These are phyloP conservation scores for Suhomyces xylopsoci DNA, from an alignment of 805 yeast genomes.

Conservation along the genomic window DNA sequence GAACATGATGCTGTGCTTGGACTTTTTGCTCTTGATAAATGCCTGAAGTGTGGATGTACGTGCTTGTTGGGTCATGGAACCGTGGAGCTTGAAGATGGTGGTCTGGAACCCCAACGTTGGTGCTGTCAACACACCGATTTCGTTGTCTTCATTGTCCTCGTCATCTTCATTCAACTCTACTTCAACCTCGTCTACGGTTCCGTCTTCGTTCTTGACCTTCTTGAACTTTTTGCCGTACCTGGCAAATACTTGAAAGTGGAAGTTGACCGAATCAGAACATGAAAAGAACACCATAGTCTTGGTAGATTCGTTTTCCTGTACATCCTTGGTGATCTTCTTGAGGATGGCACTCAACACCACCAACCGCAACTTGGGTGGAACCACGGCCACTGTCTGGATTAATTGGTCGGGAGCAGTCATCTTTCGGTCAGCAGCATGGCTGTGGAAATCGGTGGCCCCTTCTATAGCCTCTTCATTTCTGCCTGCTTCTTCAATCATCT, in stretches of 20 bases:
- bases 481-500: slow-evolving; percentile 50
- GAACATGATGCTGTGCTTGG: slow-evolving; percentile 63
- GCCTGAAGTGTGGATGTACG: slow-evolving; percentile 74
- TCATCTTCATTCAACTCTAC: slow-evolving; percentile 13
- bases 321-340: slow-evolving; percentile 35
- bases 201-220: slow-evolving; percentile 29
- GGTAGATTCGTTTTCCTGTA: slow-evolving; percentile 19
- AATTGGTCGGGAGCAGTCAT: slow-evolving; percentile 85
- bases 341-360: slow-evolving; percentile 74
- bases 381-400: slow-evolving; percentile 72
- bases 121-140: slow-evolving; percentile 47
- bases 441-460: slow-evolving; percentile 2
- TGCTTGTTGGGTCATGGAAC: slow-evolving; percentile 79
- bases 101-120: slow-evolving; percentile 47
- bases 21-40: slow-evolving; percentile 46
- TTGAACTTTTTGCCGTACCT: slow-evolving; percentile 48
- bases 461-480: slow-evolving; percentile 8
- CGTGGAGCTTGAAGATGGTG: slow-evolving; percentile 72
- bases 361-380: slow-evolving; percentile 87
- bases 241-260: slow-evolving; percentile 75
- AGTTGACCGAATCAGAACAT: slow-evolving; percentile 95
- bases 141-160: slow-evolving; percentile 22
- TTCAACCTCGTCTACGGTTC: slow-evolving; percentile 16
- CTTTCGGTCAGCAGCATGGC: slow-evolving; percentile 8
- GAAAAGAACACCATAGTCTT: slow-evolving; percentile 84